phyloP scores from a whole-genome alignment of 1,139 yeast genomes.

The Saccharomyces hybrid region DNA sequence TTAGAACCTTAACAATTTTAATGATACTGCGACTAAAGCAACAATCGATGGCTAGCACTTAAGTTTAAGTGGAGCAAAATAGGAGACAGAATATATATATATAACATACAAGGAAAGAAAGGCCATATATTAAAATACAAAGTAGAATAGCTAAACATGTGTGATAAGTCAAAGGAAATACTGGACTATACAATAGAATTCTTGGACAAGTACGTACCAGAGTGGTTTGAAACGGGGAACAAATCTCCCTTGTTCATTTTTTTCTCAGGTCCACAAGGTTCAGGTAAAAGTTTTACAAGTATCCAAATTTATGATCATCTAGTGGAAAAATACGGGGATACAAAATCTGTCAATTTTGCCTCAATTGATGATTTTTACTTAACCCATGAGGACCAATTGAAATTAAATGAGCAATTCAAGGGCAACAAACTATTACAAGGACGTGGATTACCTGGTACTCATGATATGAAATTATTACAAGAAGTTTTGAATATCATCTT shows the following conservation, averaged over 20 bases:
- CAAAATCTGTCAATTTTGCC: conserved; percentile 41
- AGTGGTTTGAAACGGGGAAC: conserved; percentile 18
- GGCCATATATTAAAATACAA: conserved; percentile 4
- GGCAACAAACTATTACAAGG: conserved; percentile 59
- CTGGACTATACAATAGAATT: conserved; percentile 13
- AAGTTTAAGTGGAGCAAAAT: neutral
- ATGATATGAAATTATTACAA: conserved; percentile 46
- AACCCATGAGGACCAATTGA: conserved; percentile 50
- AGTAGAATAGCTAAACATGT: neutral
- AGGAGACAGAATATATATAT: neutral
- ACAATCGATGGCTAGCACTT: neutral
- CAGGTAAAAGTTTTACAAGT: conserved; percentile 76
- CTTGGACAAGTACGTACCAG: conserved; percentile 18
- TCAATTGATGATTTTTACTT: conserved; percentile 87
- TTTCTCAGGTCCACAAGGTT: conserved; percentile 86
- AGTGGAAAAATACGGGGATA: conserved; percentile 33
- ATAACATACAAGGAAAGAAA: conserved; percentile 11
- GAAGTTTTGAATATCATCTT: conserved; percentile 27
- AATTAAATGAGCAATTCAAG: conserved; percentile 35
- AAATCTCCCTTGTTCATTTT: conserved; percentile 53
- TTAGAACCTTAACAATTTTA: neutral
- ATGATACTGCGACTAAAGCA: neutral
- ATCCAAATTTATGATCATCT: conserved; percentile 32
- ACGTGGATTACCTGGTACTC: conserved; percentile 93
- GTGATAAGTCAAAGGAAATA: conserved; percentile 2